Base-by-base conservation (phyloP, 441 rosid genomes). In the Populus hybrid region DNA sequence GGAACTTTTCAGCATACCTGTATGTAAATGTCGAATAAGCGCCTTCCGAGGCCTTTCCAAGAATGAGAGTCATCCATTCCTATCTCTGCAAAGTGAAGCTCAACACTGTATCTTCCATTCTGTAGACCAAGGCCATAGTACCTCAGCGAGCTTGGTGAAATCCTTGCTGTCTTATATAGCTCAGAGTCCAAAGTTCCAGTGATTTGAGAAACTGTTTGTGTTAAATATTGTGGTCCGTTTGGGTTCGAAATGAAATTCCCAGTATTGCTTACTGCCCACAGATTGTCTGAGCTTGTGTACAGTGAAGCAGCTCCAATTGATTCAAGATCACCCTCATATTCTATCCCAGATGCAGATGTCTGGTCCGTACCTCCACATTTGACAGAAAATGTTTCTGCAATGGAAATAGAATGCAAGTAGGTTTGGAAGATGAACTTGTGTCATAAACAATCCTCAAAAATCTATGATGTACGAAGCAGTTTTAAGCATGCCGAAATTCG, bases 41-140 rank as follows among this genome's bases (percentile, higher is more conserved):
- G 90, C 79, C 85, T 75, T 12, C 89, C 89, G 21, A 88, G 89
- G 46, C 87, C 85, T 80, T 85, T 84, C 90, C 90, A 88, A 14
- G 90, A 83, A 26, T 0, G 73, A 1, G 78, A 67, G 61, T 85
- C 89, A 28, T 82, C 89, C 87, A 88, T 83, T 75, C 11, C 74
- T 16, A 85, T 88, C 83, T 86, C 90, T 6, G 90, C 88, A 75
- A 88, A 88, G 67, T 82, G 89, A 79, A 88, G 88, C 79, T 83
- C 77, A 18, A 88, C 67, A 4, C 28, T 82, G 83, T 88, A 88
- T 50, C 65, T 79, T n/a, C 89, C 90, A 1, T 86, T 86, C 84
- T 78, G 35, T 69, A 88, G 64, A 40, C 87, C 88, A 18, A 88
- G 85, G 77, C 89, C 90, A 50, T 77, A 83, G 69, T 88, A 88